These are phyloP conservation scores for Candida coquimbonensis DNA, from an alignment of 805 yeast genomes.

Conservation along the genomic window DNA sequence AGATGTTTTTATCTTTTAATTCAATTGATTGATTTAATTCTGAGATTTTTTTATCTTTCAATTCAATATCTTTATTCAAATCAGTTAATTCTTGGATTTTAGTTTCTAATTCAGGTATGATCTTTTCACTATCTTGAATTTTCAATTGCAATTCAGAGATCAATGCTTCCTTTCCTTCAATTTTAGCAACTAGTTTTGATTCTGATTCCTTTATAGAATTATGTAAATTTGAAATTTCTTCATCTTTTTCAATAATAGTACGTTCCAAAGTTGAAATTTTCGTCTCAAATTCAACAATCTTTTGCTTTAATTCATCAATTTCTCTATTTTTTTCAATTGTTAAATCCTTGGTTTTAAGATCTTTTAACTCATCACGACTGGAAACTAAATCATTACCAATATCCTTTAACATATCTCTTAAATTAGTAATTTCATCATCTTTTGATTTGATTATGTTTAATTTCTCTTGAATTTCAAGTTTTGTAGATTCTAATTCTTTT, in stretches of 20 bases:
- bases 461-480: slow-evolving; percentile 9
- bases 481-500: slow-evolving; percentile 1
- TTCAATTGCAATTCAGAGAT: neutral
- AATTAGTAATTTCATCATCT: slow-evolving; percentile 56
- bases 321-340: neutral
- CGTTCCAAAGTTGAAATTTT: neutral
- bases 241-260: neutral
- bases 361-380: slow-evolving; percentile 53
- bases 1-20: neutral
- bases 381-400: slow-evolving; percentile 77
- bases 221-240: neutral
- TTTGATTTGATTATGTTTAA: slow-evolving; percentile 30
- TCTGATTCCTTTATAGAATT: neutral
- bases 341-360: slow-evolving; percentile 10
- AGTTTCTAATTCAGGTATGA: slow-evolving; percentile 3
- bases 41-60: neutral
- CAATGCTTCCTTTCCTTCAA: slow-evolving; percentile 11
- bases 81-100: neutral
- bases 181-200: slow-evolving; percentile 4
- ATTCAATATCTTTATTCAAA: neutral
- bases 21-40: neutral
- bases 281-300: slow-evolving; percentile 21
- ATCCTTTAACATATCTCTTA: slow-evolving; percentile 68
- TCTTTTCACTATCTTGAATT: neutral
- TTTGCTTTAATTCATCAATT: slow-evolving; percentile 12